phyloP scores from a whole-genome alignment of 2,329 filamentous ascomycete species.

The Aspergillus fijiensis region DNA sequence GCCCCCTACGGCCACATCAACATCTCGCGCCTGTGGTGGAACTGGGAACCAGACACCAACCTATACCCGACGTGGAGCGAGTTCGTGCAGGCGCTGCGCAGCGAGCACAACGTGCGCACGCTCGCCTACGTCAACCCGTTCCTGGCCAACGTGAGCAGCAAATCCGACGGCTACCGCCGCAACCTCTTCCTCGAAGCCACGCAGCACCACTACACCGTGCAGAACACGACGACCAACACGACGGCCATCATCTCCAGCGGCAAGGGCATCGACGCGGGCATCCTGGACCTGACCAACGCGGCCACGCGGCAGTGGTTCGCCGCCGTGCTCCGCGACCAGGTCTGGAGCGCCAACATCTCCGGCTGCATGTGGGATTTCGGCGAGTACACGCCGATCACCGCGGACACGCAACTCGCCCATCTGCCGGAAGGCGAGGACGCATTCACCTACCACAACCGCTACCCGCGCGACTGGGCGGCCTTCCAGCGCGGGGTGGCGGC shows the following conservation, averaged over 20 bases:
- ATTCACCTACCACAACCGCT: slow-evolving; percentile 20
- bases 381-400: slow-evolving; percentile 35
- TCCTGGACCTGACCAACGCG: slow-evolving; percentile 39
- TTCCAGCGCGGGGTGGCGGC: no score
- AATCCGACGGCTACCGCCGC: not conserved
- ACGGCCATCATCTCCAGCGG: slow-evolving; percentile 38
- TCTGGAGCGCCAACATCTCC: slow-evolving; percentile 28
- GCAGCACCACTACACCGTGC: slow-evolving; percentile 14
- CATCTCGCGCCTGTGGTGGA: slow-evolving; percentile 42
- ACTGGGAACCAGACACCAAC: slow-evolving; percentile 37
- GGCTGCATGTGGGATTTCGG: slow-evolving; percentile 40
- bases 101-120: no score
- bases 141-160: not conserved
- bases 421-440: no score
- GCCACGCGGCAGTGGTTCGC: slow-evolving; percentile 33
- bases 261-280: slow-evolving; percentile 37
- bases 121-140: not conserved
- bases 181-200: slow-evolving; percentile 3
- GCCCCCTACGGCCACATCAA: slow-evolving; percentile 34
- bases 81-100: slow-evolving; percentile 24
- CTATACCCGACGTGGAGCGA: slow-evolving; percentile 38
- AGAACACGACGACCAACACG: slow-evolving; percentile 35
- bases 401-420: slow-evolving; percentile 26
- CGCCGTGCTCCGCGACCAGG: slow-evolving; percentile 28
- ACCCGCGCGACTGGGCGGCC: no score